Percentiles rank a stretch among this genome's conserved stretches.
phyloP scores from a whole-genome alignment of 2,329 filamentous ascomycete species.

The Drechslera avenae region DNA sequence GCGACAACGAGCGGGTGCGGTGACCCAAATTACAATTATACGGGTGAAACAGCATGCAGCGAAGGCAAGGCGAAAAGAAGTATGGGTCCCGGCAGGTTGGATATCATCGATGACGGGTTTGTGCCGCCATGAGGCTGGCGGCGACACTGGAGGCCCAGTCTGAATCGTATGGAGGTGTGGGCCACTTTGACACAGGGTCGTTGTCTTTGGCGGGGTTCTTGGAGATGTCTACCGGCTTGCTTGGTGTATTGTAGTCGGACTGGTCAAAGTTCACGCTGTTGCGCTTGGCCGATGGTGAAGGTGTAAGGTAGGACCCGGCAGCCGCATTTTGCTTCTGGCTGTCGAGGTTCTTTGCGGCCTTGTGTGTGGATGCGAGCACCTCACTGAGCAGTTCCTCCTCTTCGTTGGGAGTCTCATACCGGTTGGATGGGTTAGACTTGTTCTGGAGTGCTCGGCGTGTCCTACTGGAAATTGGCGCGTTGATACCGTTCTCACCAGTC shows the following conservation, averaged over 20 bases:
- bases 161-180: conserved; percentile 84
- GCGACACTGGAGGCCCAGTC: conserved; percentile 88
- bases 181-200: conserved; percentile 73
- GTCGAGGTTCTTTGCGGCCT: conserved; percentile 74
- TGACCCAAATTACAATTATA: conserved; percentile 43
- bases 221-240: conserved; percentile 73
- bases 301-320: conserved; percentile 69
- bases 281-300: conserved; percentile 79
- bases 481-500: conserved; percentile 62
- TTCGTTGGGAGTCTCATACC: conserved; percentile 94
- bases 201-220: conserved; percentile 49
- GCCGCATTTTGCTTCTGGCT: conserved; percentile 58
- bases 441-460: conserved; percentile 76
- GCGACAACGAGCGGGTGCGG: conserved; percentile 35
- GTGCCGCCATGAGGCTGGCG: conserved; percentile 64
- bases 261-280: conserved; percentile 76
- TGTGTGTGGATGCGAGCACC: conserved; percentile 76
- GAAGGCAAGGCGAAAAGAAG: conserved; percentile 32
- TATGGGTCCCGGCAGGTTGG: conserved; percentile 13
- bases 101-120: conserved; percentile 45
- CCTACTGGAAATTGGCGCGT: conserved; percentile 72
- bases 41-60: conserved; percentile 31
- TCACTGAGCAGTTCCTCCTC: conserved; percentile 96
- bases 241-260: conserved; percentile 64
- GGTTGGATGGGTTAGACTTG: conserved; percentile 74